Base-by-base conservation (phyloP, 2,329 filamentous ascomycete species). In the Macroventuria anomochaeta region DNA sequence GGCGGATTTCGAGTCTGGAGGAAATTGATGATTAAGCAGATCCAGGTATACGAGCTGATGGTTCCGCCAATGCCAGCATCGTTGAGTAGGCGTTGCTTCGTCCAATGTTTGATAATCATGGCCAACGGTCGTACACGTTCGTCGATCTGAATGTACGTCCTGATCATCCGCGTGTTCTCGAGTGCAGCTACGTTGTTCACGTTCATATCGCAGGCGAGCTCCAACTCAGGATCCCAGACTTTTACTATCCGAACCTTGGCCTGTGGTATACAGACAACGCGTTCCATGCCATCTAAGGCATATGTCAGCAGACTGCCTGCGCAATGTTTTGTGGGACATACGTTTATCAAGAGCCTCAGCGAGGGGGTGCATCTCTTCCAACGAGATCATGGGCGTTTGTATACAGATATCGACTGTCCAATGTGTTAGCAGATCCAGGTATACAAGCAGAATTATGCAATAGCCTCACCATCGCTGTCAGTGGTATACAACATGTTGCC, bases 241-340 rank as follows among this genome's bases (percentile, higher is more conserved):
- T 97, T 97, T 64, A 99, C 95, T 69, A 99, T 99, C 3, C 95
- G 93, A 12, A 99, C 95, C 76, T 97, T 97, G 55, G 95, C 95
- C 34, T 89, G 90, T 23, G 91, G 91, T 46, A 97, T 91, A 73
- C 95, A 99, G 20, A 97, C 90, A 1, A 99, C 92, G 68, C 91
- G 91, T 74, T 97, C 85, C 95, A 99, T 99, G 32, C 93, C 93
- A 79, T 91, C 93, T 96, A 67, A 21, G 43, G 26, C 72, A 80
- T 70, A n/a, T 23, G 82, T 46, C 17, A 46, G 42, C 46, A 15
- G 5, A 13, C 7, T 37, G 13, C 5, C 25, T 13, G 13, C 6
- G 23, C 13, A 15, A 26, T 10, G 3, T 18, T 3, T 12, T 25
- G 41, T 37, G 7, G 23, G 37, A 8, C 54, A 69, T 87, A 97